Evolutionary conservation across 345 rosid species (phyloP), one percentile per base, ranked within the genome.

Genomic region (Euphorbia lathyris): DNA sequence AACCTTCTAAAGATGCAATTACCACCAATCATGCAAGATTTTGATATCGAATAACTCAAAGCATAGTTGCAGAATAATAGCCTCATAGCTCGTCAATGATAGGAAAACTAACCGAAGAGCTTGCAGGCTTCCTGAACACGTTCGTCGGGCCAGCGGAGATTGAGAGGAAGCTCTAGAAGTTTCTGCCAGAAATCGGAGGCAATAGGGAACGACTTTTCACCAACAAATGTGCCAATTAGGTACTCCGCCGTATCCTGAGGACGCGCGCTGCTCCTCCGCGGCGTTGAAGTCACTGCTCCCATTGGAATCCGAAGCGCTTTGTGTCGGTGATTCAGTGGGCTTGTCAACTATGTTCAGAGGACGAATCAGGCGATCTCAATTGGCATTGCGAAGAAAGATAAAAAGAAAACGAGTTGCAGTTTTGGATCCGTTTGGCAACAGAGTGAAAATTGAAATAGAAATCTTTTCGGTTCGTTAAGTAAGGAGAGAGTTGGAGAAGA

Each of bases 231-330:
- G 5, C 85, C 82, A 70, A 90, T 87, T 78, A 92, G 83, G 66
- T 89, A 81, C 82, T 87, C 98, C 43, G 86, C 89, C 63, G 89
- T 67, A 71, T 89, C 90, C 73, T 56, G 78, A 61, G 83, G 77
- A 58, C 74, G 72, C 19, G 63, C 20, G 58, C 72, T 78, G 68
- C 76, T 42, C 19, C 63, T 73, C 42, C 85, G 82, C 77, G 96
- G 97, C 80, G 96, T 88, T 19, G 99, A 95, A 78, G 99, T 90
- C 69, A 67, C 92, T 26, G 86, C 89, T 64, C 99, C 98, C 99
- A 92, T 92, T 75, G 45, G 60, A 72, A 55, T 27, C 65, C 9
- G 40, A 38, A 22, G 51, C 70, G 26, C 17, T n/a, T 58, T 17
- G 60, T 50, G 53, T 52, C 63, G 63, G 43, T 48, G 45, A 62